phyloP scores from a whole-genome alignment of 2,329 filamentous ascomycete species.

The Fusarium palustre region DNA sequence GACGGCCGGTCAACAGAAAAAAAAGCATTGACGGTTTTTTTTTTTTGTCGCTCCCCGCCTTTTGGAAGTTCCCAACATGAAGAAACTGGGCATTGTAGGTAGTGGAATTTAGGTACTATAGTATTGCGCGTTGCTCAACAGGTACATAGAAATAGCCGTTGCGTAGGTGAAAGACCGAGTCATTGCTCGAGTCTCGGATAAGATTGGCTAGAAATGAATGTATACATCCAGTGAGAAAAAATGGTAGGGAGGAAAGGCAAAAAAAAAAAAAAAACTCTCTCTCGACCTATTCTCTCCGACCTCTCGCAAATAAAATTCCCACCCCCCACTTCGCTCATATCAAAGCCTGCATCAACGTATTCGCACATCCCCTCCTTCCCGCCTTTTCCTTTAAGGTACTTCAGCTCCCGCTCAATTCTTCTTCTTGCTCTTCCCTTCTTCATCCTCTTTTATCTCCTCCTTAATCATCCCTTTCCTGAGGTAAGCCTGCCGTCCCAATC shows the following conservation, averaged over 20 bases:
- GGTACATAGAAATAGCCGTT: conserved; percentile 11
- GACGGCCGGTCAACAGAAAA: conserved; percentile 40
- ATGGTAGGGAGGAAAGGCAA: not conserved
- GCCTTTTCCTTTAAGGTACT: conserved; percentile 45
- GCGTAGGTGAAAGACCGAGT: conserved; percentile 1
- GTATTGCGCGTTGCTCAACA: conserved; percentile 22
- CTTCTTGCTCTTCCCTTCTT: conserved; percentile 38
- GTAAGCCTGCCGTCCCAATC: conserved; percentile 20
- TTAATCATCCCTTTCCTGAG: conserved; percentile 23
- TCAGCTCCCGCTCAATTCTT: conserved; percentile 48
- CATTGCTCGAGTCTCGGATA: conserved; percentile 24
- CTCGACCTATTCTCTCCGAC: conserved; percentile 22
- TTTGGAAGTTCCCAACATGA: conserved; percentile 2
- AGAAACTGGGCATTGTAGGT: too few species aligned
- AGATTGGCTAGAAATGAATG: not conserved
- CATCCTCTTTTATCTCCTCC: conserved; percentile 25
- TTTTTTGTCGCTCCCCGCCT: conserved; percentile 22
- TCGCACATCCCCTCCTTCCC: conserved; percentile 48
- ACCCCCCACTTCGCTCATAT: conserved; percentile 42
- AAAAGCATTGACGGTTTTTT: conserved; percentile 11
- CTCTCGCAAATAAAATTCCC: conserved; percentile 33
- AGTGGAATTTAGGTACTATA: conserved; percentile 1
- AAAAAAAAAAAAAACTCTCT: conserved; percentile 5
- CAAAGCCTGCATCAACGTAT: conserved; percentile 46
- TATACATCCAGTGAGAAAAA: not conserved